A percentile compares a stretch with the other conserved stretches of the same genome.
Conservation (phyloP, 208 protist species). For the Herpetomonas samuelpessoai region DNA sequence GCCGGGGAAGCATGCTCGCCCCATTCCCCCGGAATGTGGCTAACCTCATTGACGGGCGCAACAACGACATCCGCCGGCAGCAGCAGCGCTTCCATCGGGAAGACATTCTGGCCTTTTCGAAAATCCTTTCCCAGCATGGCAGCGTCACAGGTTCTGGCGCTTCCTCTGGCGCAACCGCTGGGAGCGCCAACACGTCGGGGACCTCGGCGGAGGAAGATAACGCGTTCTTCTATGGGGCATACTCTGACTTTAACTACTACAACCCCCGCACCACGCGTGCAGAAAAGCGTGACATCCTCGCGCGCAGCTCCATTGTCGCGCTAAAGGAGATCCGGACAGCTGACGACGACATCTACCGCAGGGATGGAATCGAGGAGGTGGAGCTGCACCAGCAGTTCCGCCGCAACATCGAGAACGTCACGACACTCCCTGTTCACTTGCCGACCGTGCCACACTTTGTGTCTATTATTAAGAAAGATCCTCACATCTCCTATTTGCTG, state of each 20-base stretch:
- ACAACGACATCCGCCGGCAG: conserved; percentile 64
- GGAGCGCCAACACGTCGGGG: background rate
- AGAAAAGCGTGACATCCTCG: conserved; percentile 63
- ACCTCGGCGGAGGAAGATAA: conserved; percentile 38
- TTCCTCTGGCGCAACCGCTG: conserved; percentile 1
- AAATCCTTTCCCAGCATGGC: conserved; percentile 22
- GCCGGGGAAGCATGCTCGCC: conserved; percentile 61
- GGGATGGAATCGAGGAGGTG: conserved; percentile 44
- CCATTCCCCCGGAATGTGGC: conserved; percentile 51
- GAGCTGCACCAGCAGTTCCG: conserved; percentile 21
- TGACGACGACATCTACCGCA: conserved; percentile 60
- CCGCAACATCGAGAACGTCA: conserved; percentile 20
- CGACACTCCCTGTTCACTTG: conserved; percentile 44
- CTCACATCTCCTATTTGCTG: conserved; percentile 64
- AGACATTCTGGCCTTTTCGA: conserved; percentile 65
- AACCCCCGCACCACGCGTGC: conserved; percentile 79
- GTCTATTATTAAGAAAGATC: conserved; percentile 61
- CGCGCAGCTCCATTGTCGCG: conserved; percentile 42
- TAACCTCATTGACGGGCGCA: conserved; percentile 51
- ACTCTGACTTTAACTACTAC: conserved; percentile 79
- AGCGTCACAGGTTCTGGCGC: background rate
- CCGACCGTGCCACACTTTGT: conserved; percentile 81
- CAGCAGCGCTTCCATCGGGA: conserved; percentile 82
- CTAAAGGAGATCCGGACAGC: conserved; percentile 64
- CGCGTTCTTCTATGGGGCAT: conserved; percentile 50